phyloP scores from a whole-genome alignment of 2,329 filamentous ascomycete species.

The Penicillium sp. region DNA sequence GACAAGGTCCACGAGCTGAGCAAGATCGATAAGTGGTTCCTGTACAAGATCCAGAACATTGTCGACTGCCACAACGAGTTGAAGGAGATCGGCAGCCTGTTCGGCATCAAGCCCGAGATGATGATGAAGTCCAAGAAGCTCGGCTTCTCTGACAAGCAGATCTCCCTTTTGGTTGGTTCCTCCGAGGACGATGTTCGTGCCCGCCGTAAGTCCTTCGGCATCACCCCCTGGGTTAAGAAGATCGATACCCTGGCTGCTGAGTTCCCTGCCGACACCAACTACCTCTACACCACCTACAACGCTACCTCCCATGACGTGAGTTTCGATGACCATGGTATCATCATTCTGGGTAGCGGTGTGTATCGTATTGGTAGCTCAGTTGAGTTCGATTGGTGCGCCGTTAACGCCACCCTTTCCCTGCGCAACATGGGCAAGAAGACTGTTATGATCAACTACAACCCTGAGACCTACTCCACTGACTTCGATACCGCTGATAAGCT shows the following conservation, averaged over 20 bases:
- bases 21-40: conserved; percentile 99
- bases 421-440: conserved; percentile 92
- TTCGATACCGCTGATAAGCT: conserved; percentile 87
- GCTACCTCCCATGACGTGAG: conserved; percentile 89
- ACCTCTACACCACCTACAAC: conserved; percentile 97
- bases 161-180: conserved; percentile 80
- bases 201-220: conserved; percentile 80
- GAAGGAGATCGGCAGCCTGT: conserved; percentile 79
- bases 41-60: conserved; percentile 97
- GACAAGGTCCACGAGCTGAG: conserved; percentile 90
- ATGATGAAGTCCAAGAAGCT: conserved; percentile 93
- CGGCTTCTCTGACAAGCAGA: conserved; percentile 96
- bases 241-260: conserved; percentile 97
- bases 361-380: conserved; percentile 98
- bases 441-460: conserved; percentile 94
- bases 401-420: conserved; percentile 83
- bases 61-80: conserved; percentile 88
- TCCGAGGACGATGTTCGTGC: conserved; percentile 90
- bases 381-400: conserved; percentile 98
- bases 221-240: conserved; percentile 95
- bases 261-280: conserved; percentile 94
- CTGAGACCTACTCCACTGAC: conserved; percentile 81
- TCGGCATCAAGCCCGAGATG: conserved; percentile 84
- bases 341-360: conserved; percentile 91
- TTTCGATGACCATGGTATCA: conserved; percentile 87